Conservation (phyloP, 495 filamentous ascomycete genomes). For the Xylaria nigripes region DNA sequence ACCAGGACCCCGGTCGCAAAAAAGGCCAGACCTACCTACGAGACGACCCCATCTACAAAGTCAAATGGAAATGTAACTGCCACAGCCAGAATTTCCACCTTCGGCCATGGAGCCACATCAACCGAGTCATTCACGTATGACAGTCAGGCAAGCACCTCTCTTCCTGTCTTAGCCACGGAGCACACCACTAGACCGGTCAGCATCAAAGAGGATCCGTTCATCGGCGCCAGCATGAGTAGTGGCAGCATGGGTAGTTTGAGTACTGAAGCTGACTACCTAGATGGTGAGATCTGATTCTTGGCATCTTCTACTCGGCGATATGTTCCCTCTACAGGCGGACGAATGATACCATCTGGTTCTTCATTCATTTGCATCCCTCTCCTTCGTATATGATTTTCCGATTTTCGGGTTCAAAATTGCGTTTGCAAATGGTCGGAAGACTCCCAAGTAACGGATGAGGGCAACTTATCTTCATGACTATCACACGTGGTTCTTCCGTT, state of each 20-base stretch:
- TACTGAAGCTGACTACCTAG: slow-evolving; percentile 5
- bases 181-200: too few species aligned
- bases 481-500: too few species aligned
- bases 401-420: background rate
- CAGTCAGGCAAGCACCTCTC: background rate
- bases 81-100: slow-evolving; percentile 6
- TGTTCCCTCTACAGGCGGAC: too few species aligned
- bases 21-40: background rate
- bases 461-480: too few species aligned
- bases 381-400: too few species aligned
- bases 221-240: background rate
- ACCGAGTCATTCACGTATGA: background rate
- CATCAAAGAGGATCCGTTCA: background rate
- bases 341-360: too few species aligned
- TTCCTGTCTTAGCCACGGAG: slow-evolving; percentile 4
- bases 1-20: slow-evolving; percentile 11
- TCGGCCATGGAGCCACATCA: background rate
- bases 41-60: background rate
- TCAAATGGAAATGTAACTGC: background rate
- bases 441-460: too few species aligned
- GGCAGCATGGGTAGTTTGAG: background rate
- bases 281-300: background rate
- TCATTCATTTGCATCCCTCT: too few species aligned
- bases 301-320: too few species aligned
- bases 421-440: too few species aligned